Base-by-base conservation (phyloP, 2,329 filamentous ascomycete genomes). In the Purpureocillium takamizusanense region DNA sequence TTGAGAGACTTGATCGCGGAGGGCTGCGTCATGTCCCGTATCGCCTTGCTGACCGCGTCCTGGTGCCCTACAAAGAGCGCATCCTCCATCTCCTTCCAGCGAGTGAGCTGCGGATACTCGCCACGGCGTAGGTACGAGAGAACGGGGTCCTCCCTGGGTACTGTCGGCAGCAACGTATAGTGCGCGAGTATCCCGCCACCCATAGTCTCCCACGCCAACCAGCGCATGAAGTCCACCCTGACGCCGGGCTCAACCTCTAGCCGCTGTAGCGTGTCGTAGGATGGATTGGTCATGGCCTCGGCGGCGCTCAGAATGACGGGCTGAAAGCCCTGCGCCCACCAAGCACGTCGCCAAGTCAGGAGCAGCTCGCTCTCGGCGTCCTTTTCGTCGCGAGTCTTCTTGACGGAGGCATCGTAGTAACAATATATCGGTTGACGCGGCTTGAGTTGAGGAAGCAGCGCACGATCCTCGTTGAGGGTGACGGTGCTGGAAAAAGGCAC, bases 121-220 rank as follows among this genome's bases (percentile, higher is more conserved):
- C 85, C 87, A 29, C 81, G 74, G 37, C 89, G 79, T 41, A 97
- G 67, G 49, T 80, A 86, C 1, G 70, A 61, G 31, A 97, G 65
- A 41, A 90, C 68, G 2, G 74, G 60, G 52, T 95, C 86, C 43
- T 89, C 77, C 48, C 79, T 76, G 14, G 76, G 57, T 1, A 76
- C 85, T 84, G 95, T 95, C 4, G 92, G 92, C 37, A 95, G 72
- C 18, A 87, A 72, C n/a, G 83, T 72, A 61, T 83, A 83, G 55
- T 90, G 81, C 13, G 83, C 73, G 35, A 97, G 69, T 28, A 97
- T 64, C 2, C 92, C 92, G 14, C 81, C 82, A 11, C 83, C 83
- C 86, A 95, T 92, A 42, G 83, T 81, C 38, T 86, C 86, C 89
- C 90, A 98, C 0, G 90, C 90, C 44, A 95, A 65, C 88, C 88